Evolutionary conservation across 768 basidiomycete species (phyloP).

Genomic region (Fomitopsis serialis): DNA sequence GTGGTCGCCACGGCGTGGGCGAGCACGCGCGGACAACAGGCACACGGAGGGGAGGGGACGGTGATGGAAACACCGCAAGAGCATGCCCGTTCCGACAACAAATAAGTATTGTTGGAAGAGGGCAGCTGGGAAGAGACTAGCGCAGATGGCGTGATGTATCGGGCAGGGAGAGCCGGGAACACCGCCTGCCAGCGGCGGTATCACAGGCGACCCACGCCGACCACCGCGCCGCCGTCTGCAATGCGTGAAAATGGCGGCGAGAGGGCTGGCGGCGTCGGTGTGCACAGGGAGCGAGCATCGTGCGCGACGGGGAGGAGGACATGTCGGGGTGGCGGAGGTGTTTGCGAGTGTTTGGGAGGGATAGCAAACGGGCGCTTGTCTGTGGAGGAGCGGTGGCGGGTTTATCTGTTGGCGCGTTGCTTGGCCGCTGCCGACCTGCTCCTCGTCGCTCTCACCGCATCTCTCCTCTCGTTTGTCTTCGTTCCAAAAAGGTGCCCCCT

Average conservation of each 20-base stretch:
- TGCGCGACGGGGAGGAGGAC: too few relatives aligned
- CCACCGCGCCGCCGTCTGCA: too few relatives aligned
- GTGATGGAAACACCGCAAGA: too few relatives aligned
- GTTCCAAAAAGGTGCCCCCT: constrained; percentile 18
- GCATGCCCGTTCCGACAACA: too few relatives aligned
- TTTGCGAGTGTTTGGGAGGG: constrained; percentile 15
- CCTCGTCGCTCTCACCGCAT: constrained; percentile 6
- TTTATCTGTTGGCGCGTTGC: constrained; percentile 17
- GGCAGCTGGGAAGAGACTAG: background rate
- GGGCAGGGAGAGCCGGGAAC: background rate
- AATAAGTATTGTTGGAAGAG: background rate
- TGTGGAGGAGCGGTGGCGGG: constrained; percentile 14
- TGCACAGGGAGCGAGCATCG: too few relatives aligned
- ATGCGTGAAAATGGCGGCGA: too few relatives aligned
- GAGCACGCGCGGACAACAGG: too few relatives aligned
- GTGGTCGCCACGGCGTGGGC: too few relatives aligned
- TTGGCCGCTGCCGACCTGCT: constrained; percentile 12
- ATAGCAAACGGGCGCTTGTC: constrained; percentile 3
- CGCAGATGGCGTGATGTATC: background rate
- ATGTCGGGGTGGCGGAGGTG: constrained; percentile 1
- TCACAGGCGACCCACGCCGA: background rate
- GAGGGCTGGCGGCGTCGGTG: too few relatives aligned
- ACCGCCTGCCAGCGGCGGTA: background rate
- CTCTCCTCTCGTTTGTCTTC: constrained; percentile 14
- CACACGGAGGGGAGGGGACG: too few relatives aligned